A percentile compares a stretch with the other conserved stretches of the same genome.
These are phyloP conservation scores for Aquilaria sinensis DNA, from an alignment of 345 rosid genomes.

Conservation along the genomic window DNA sequence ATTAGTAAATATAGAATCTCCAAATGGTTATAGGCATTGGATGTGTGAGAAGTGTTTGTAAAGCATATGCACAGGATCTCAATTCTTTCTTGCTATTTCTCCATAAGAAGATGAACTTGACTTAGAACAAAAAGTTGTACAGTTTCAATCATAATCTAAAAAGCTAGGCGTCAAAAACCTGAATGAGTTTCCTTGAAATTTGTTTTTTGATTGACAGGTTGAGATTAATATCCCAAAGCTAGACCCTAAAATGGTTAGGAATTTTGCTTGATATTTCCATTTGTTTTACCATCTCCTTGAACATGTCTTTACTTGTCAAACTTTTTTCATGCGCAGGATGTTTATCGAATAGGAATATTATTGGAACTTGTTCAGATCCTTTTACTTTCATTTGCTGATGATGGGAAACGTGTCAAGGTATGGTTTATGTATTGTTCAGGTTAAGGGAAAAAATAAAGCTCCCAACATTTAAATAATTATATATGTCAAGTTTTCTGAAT, in stretches of 20 bases:
- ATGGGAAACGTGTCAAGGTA: slow-evolving; percentile 95
- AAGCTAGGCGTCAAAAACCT: neutral
- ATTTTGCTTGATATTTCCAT: neutral
- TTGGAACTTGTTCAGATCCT: slow-evolving; percentile 83
- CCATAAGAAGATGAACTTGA: too few species aligned
- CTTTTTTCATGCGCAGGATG: slow-evolving; percentile 60
- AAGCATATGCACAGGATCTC: neutral
- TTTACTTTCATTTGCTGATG: slow-evolving; percentile 91
- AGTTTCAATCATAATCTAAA: neutral
- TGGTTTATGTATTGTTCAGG: too few species aligned
- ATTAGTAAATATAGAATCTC: too few species aligned
- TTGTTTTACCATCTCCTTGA: neutral
- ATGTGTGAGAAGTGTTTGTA: neutral
- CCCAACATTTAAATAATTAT: neutral
- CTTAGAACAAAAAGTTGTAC: too few species aligned
- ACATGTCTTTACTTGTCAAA: slow-evolving; percentile 10
- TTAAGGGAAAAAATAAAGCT: too few species aligned
- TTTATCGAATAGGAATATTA: slow-evolving; percentile 93
- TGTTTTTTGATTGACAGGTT: slow-evolving; percentile 44
- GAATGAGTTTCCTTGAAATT: slow-evolving; percentile 5
- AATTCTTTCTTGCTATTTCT: too few species aligned
- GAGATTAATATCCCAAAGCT: slow-evolving; percentile 93
- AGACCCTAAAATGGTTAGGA: slow-evolving; percentile 87
- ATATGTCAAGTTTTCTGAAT: slow-evolving; percentile 4
- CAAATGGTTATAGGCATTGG: too few species aligned